phyloP scores from a whole-genome alignment of 192 early-diverging fungal species.

The Mycoemilia scoparia region DNA sequence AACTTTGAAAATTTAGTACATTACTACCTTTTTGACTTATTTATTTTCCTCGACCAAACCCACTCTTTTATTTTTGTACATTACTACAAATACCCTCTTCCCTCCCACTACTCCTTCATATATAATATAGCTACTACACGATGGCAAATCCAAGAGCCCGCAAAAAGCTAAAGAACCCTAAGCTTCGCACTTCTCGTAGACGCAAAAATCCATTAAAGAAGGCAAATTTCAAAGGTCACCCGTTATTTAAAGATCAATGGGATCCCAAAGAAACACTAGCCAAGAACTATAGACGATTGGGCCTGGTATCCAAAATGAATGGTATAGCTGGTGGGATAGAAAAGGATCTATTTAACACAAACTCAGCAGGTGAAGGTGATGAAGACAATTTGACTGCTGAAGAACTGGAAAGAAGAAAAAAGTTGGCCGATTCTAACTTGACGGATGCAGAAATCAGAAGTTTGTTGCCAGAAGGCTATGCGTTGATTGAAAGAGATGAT shows the following conservation, averaged over 20 bases:
- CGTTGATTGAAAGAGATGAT: constrained; percentile 66
- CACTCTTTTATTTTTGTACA: too few species aligned
- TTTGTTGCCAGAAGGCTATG: constrained; percentile 41
- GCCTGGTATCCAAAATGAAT: constrained; percentile 46
- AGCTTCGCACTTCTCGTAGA: constrained; percentile 39
- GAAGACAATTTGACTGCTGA: background rate
- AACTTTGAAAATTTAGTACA: too few species aligned
- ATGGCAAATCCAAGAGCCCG: constrained; percentile 51
- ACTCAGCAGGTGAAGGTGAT: background rate
- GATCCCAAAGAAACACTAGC: constrained; percentile 41
- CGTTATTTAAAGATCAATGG: constrained; percentile 48
- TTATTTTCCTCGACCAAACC: too few species aligned
- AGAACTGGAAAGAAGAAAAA: constrained; percentile 7
- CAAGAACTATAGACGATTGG: constrained; percentile 59
- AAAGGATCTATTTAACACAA: constrained; percentile 5
- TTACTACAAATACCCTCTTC: too few species aligned
- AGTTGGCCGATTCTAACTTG: constrained; percentile 6
- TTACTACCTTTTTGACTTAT: too few species aligned
- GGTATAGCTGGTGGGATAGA: constrained; percentile 37
- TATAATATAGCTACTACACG: too few species aligned
- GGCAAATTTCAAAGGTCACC: constrained; percentile 35
- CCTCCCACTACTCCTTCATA: too few species aligned
- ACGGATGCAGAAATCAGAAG: constrained; percentile 34
- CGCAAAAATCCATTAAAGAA: constrained; percentile 42
- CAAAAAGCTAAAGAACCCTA: constrained; percentile 42